These are phyloP conservation scores for Kodamaea ohmeri DNA, from an alignment of 1,139 yeast species.

Conservation along the genomic window DNA sequence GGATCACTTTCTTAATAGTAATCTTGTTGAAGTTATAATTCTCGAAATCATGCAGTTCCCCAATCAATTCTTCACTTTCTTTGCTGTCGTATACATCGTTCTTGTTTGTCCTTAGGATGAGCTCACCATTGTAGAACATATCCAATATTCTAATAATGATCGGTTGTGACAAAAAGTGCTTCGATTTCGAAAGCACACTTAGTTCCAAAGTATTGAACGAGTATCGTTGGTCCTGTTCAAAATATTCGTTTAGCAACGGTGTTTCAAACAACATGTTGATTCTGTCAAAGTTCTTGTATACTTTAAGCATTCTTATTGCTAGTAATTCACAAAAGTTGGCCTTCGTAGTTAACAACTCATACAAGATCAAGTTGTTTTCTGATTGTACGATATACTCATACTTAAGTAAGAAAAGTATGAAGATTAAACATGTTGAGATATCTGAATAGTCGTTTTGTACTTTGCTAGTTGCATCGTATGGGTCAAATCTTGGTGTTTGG, in stretches of 20 bases:
- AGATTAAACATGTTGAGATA: constrained; percentile 29
- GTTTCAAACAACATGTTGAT: constrained; percentile 44
- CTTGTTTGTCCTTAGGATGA: constrained; percentile 28
- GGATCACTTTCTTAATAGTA: constrained; percentile 29
- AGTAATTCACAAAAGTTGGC: constrained; percentile 55
- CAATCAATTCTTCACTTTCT: constrained; percentile 13
- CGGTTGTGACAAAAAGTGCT: constrained; percentile 56
- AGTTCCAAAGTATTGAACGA: constrained; percentile 52
- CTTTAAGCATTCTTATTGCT: constrained; percentile 52
- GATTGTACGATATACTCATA: constrained; percentile 51
- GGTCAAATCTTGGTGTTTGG: constrained; percentile 24
- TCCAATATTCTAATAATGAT: constrained; percentile 49
- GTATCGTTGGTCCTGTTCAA: constrained; percentile 13
- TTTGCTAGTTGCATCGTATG: constrained; percentile 13
- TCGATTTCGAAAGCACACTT: constrained; percentile 53
- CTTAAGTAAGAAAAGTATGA: constrained; percentile 34
- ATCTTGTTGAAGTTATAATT: constrained; percentile 37
- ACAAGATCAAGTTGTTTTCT: constrained; percentile 45
- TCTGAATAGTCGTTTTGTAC: constrained; percentile 13
- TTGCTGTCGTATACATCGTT: constrained; percentile 17
- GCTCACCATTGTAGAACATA: constrained; percentile 54
- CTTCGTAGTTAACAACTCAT: constrained; percentile 50
- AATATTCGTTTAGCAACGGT: constrained; percentile 32
- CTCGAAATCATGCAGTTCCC: constrained; percentile 24
- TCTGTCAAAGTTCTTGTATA: constrained; percentile 44